Conservation (phyloP, 345 rosid genomes). For the Pistacia vera region DNA sequence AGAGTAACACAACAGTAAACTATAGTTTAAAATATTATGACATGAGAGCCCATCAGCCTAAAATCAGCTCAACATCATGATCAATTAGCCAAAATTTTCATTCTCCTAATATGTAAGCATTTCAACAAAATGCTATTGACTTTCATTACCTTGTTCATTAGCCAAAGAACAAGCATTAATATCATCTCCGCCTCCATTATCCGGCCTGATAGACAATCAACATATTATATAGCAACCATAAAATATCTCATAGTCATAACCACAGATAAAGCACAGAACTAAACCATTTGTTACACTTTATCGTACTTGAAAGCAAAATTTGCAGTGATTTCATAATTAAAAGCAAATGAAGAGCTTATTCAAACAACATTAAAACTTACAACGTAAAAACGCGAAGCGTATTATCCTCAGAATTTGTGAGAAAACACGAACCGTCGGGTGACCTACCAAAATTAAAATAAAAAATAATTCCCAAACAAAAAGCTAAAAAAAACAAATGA, state of each 20-base stretch:
- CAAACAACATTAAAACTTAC: slow-evolving; percentile 37
- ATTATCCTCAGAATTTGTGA: slow-evolving; percentile 80
- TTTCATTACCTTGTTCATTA: slow-evolving; percentile 42
- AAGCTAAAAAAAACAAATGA: background rate
- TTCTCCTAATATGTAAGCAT: background rate
- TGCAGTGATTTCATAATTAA: background rate
- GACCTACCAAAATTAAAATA: slow-evolving; percentile 59
- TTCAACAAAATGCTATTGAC: too few species aligned
- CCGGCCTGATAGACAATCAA: slow-evolving; percentile 49
- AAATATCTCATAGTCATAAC: background rate
- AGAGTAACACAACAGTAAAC: slow-evolving; percentile 3
- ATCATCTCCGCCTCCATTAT: slow-evolving; percentile 31
- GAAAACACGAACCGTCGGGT: slow-evolving; percentile 91
- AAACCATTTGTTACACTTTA: background rate
- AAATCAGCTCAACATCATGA: background rate
- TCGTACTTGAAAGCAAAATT: background rate
- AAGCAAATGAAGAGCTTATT: background rate
- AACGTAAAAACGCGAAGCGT: slow-evolving; percentile 65
- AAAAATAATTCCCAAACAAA: background rate
- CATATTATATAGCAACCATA: background rate
- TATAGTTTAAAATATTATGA: background rate
- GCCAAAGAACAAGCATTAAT: slow-evolving; percentile 25
- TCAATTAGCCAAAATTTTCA: background rate
- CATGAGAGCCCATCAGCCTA: background rate
- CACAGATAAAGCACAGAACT: background rate